Conservation (phyloP, 768 basidiomycete genomes). For the Podaxis sp. region DNA sequence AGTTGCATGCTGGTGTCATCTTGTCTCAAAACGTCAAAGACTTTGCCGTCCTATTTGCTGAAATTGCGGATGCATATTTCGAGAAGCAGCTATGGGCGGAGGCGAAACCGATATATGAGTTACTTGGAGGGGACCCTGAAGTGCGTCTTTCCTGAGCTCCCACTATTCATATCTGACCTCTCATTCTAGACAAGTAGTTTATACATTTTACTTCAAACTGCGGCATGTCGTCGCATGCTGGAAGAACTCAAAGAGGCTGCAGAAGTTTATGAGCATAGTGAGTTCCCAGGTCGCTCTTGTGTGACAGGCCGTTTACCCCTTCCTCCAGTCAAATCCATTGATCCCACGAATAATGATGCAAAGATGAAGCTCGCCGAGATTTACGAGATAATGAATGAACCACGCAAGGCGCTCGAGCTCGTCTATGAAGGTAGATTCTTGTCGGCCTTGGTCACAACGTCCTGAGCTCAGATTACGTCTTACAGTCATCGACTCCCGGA, state of each 20-base stretch:
- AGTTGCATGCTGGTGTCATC: conserved; percentile 80
- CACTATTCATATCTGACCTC: not conserved
- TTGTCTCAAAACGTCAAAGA: conserved; percentile 70
- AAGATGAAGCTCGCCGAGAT: conserved; percentile 91
- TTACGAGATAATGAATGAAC: conserved; percentile 81
- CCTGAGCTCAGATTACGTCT: not conserved
- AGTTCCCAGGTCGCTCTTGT: conserved; percentile 19
- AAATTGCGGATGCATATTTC: conserved; percentile 85
- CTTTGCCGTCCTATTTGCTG: conserved; percentile 75
- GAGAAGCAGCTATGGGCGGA: conserved; percentile 74
- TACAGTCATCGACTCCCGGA: conserved; percentile 61
- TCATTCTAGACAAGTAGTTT: conserved; percentile 65
- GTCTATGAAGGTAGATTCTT: conserved; percentile 71
- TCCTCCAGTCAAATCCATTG: conserved; percentile 63
- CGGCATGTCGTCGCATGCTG: conserved; percentile 75
- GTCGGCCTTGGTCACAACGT: not conserved
- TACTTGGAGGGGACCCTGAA: conserved; percentile 70
- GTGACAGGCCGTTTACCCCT: not conserved
- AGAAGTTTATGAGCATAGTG: conserved; percentile 83
- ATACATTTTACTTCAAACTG: conserved; percentile 74
- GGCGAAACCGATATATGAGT: conserved; percentile 79
- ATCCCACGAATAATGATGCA: conserved; percentile 76
- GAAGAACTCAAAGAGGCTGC: conserved; percentile 76
- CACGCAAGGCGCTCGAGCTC: conserved; percentile 77
- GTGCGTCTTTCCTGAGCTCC: conserved; percentile 40